Evolutionary conservation across 148 eudicot species (phyloP).

Genomic region (Camellia granthamiana): DNA sequence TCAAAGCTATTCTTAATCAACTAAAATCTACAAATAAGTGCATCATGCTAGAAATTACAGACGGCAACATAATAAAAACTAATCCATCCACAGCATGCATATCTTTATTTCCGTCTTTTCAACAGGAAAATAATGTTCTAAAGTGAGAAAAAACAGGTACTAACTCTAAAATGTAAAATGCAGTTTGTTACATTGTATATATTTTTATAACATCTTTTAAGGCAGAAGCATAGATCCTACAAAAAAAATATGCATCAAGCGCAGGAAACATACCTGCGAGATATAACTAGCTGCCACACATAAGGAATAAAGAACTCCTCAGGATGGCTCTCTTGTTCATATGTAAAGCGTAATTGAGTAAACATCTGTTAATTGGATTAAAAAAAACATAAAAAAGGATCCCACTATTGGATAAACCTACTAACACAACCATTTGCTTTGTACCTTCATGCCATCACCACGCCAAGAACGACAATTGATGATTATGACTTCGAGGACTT

Average conservation of each 20-base stretch:
- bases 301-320: constrained; percentile 98
- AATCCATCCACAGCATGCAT: background rate
- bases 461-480: constrained; percentile 86
- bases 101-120: background rate
- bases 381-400: background rate
- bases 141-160: background rate
- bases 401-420: background rate
- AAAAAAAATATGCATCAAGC: background rate
- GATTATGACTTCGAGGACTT: constrained; percentile 75
- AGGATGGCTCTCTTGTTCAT: constrained; percentile 97
- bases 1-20: background rate
- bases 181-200: background rate
- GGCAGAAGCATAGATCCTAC: background rate
- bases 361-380: constrained; percentile 55
- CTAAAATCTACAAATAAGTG: background rate
- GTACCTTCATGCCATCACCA: constrained; percentile 95
- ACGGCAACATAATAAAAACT: background rate
- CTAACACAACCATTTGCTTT: constrained; percentile 1
- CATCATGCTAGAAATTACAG: background rate
- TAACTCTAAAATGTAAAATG: constrained; percentile 1
- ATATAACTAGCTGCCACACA: constrained; percentile 83
- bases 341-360: constrained; percentile 80
- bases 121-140: background rate
- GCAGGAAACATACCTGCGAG: constrained; percentile 51
- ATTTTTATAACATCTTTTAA: background rate